Conservation (phyloP, 129 eudicot species). For the sunflower (Helianthus annuus) region DNA sequence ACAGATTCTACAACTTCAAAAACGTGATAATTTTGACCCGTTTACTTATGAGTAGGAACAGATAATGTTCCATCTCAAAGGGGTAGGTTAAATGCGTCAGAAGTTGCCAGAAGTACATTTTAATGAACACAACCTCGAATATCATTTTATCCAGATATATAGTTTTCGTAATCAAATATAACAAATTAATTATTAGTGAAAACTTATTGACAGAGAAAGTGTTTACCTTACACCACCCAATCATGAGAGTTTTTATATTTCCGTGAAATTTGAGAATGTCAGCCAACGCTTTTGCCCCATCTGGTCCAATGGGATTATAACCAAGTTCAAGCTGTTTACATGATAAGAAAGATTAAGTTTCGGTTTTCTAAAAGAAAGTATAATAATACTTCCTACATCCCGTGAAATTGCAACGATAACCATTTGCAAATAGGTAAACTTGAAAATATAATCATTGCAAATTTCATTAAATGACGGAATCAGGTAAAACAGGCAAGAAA, state of each 20-base stretch:
- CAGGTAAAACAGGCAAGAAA: slow-evolving; percentile 16
- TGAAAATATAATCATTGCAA: neutral
- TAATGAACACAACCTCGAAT: neutral
- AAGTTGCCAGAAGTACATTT: neutral
- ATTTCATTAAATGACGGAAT: slow-evolving; percentile 5
- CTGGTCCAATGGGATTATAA: slow-evolving; percentile 95
- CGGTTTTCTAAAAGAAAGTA: too few relatives aligned
- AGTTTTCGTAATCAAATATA: neutral
- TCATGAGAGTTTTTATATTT: slow-evolving; percentile 76
- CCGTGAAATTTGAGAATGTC: slow-evolving; percentile 96
- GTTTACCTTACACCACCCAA: slow-evolving; percentile 98
- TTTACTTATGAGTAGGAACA: neutral
- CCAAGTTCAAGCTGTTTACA: slow-evolving; percentile 83
- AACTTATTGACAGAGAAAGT: slow-evolving; percentile 7
- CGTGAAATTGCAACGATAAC: neutral
- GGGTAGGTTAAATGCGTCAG: neutral
- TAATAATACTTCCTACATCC: too few relatives aligned
- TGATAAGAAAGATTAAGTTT: neutral
- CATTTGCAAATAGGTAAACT: slow-evolving; percentile 6
- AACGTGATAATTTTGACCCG: neutral
- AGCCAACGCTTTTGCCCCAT: slow-evolving; percentile 88
- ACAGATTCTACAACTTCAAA: neutral
- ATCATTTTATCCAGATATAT: neutral
- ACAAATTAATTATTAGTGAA: neutral
- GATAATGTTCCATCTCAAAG: too few relatives aligned